A percentile compares a stretch with the other conserved stretches of the same genome.
These are phyloP conservation scores for Pleurotus tuoliensis DNA, from an alignment of 768 basidiomycete species.

Conservation along the genomic window DNA sequence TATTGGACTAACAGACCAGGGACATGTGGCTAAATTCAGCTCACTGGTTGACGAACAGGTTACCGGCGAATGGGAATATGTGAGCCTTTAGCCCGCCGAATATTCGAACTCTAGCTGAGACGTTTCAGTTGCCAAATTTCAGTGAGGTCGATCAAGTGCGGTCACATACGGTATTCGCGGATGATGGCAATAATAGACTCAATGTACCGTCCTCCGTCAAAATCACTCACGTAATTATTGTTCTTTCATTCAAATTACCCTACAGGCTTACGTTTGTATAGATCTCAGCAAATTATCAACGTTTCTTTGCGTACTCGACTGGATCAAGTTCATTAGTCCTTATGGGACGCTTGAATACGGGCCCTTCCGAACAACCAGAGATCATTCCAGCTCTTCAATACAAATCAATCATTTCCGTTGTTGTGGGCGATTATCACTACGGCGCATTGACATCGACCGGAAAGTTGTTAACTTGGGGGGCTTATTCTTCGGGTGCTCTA, in stretches of 20 bases:
- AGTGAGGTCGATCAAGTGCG: constrained; percentile 56
- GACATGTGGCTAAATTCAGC: constrained; percentile 69
- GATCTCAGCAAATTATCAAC: constrained; percentile 81
- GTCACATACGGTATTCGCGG: constrained; percentile 39
- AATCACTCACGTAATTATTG: constrained; percentile 67
- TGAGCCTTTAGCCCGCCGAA: constrained; percentile 27
- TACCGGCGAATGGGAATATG: constrained; percentile 66
- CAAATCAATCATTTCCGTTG: constrained; percentile 77
- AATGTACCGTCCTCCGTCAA: constrained; percentile 43
- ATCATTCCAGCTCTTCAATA: constrained; percentile 75
- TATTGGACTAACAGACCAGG: constrained; percentile 75
- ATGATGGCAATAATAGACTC: constrained; percentile 20
- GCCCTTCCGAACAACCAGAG: constrained; percentile 42
- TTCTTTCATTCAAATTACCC: constrained; percentile 8
- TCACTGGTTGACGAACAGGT: constrained; percentile 38
- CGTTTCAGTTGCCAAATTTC: constrained; percentile 63
- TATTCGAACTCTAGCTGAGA: constrained; percentile 3
- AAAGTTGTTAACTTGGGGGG: constrained; percentile 78
- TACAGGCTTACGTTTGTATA: constrained; percentile 30
- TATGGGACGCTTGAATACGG: constrained; percentile 55
- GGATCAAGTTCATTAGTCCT: constrained; percentile 69
- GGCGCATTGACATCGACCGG: constrained; percentile 80
- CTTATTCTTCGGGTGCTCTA: constrained; percentile 73
- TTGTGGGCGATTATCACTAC: constrained; percentile 90
- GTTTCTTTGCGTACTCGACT: constrained; percentile 81